These are phyloP conservation scores for Yarrowia yakushimensis DNA, from an alignment of 805 yeast species.

Conservation along the genomic window DNA sequence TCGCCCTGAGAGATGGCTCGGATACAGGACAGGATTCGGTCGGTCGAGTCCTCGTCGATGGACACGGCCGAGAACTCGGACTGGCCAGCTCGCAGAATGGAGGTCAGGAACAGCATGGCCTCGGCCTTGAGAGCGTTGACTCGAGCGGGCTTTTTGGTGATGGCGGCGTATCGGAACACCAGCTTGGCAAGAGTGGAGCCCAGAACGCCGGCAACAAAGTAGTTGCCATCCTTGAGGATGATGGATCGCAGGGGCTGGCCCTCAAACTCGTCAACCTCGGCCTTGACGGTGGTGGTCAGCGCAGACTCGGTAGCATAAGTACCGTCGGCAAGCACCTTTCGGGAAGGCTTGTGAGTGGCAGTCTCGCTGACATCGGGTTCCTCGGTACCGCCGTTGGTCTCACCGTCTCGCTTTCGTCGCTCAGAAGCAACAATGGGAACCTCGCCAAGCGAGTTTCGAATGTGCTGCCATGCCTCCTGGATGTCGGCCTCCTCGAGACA, in stretches of 20 bases:
- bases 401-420: conserved; percentile 40
- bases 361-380: conserved; percentile 40
- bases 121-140: conserved; percentile 89
- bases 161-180: conserved; percentile 66
- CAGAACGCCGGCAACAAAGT: conserved; percentile 82
- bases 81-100: conserved; percentile 84
- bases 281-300: conserved; percentile 43
- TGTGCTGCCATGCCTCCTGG: conserved; percentile 79
- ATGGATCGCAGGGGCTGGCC: conserved; percentile 75
- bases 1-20: conserved; percentile 65
- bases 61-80: conserved; percentile 62
- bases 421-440: conserved; percentile 83
- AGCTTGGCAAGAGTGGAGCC: conserved; percentile 86
- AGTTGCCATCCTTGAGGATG: conserved; percentile 74
- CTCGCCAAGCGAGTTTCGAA: conserved; percentile 81
- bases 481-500: conserved; percentile 65
- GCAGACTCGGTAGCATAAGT: conserved; percentile 96
- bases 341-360: conserved; percentile 40
- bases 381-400: conserved; percentile 39
- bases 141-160: conserved; percentile 49
- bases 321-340: conserved; percentile 93
- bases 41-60: conserved; percentile 96
- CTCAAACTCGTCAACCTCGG: conserved; percentile 37
- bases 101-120: conserved; percentile 87
- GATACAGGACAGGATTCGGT: conserved; percentile 84